Evolutionary conservation across 192 early-diverging fungal genomes (phyloP), one percentile per base, ranked within the genome.

Genomic region (Backusella parvicylindrica): DNA sequence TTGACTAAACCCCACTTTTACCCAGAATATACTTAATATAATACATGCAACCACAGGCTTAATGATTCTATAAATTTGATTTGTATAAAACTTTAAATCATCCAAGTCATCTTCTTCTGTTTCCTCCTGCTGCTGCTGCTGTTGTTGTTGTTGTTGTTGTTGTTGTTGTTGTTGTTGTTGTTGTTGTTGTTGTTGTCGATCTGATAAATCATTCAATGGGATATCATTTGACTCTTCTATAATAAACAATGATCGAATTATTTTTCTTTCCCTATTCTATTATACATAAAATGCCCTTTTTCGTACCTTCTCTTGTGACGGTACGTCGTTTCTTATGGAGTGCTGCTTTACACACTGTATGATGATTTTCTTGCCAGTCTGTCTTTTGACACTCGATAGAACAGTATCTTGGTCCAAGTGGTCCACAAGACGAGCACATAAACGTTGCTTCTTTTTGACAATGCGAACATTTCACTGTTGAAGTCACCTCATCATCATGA

Each of bases 41-140:
- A 96, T 93, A 66, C 93, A 95, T 30, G 85, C 50, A 2, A 94
- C 81, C 12, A 96, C 95, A 13, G 95, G 95, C 69, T 93, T 91
- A 70, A 95, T 90, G 66, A 96, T 92, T 18, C 84, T 76, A 79
- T 91, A 93, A n/a, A 95, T 85, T 78, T 95, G 92, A 33, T 87
- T 77, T 75, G 94, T 89, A 78, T 95, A 95, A 78, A 89, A 95
- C 75, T 87, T 90, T 49, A 95, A 78, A 49, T 94, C 91, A 28
- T 91, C 86, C 13, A 78, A 75, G 16, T 69, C 68, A 2, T 76
- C 60, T 16, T 75, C 75, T 77, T 77, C 74, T 79, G 71, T 77
- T 80, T 31, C 77, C 56, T 77, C 70, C 26, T 50, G n/a, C 49
- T 50, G 49, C 60, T 66, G 80, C 26, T 50, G 72, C 50, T 65